Conservation (phyloP, 495 filamentous ascomycete species). For the Neurospora sp. region DNA sequence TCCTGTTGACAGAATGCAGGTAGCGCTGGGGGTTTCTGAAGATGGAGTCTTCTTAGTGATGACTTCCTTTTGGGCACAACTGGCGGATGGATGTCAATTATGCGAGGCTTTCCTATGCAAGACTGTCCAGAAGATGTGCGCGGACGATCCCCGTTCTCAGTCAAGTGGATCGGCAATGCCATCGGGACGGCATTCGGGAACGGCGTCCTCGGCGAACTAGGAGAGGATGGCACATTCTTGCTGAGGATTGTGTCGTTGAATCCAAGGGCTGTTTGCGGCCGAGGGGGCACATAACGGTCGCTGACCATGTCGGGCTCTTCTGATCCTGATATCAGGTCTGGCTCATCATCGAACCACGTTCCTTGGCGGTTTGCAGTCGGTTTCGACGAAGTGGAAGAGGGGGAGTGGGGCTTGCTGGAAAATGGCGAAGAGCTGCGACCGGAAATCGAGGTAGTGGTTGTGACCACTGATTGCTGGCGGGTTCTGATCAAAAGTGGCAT, state of each 20-base stretch:
- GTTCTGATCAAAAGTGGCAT: constrained; percentile 17
- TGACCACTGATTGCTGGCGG: constrained; percentile 26
- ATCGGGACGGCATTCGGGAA: not conserved
- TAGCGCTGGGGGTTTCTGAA: not conserved
- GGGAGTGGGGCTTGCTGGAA: constrained; percentile 12
- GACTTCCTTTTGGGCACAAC: constrained; percentile 7
- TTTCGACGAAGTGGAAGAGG: constrained; percentile 5
- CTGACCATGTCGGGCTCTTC: not conserved
- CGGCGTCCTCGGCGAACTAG: not conserved
- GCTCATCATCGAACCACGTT: constrained; percentile 28
- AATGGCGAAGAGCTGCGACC: constrained; percentile 20
- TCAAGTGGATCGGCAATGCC: not conserved
- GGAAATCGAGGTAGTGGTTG: constrained; percentile 25
- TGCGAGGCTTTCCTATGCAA: constrained; percentile 9
- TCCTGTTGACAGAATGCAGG: not conserved
- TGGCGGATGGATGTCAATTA: constrained; percentile 19
- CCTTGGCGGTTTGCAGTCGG: constrained; percentile 8
- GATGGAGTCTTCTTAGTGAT: constrained; percentile 4
- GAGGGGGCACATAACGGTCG: not conserved
- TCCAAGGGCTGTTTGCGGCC: not conserved
- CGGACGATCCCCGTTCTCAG: constrained; percentile 3
- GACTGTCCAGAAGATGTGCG: constrained; percentile 5
- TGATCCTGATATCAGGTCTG: constrained; percentile 4
- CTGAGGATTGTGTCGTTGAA: not conserved
- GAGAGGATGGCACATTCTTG: not conserved